phyloP scores from a whole-genome alignment of 2,329 filamentous ascomycete species.

The Plenodomus lindquistii region DNA sequence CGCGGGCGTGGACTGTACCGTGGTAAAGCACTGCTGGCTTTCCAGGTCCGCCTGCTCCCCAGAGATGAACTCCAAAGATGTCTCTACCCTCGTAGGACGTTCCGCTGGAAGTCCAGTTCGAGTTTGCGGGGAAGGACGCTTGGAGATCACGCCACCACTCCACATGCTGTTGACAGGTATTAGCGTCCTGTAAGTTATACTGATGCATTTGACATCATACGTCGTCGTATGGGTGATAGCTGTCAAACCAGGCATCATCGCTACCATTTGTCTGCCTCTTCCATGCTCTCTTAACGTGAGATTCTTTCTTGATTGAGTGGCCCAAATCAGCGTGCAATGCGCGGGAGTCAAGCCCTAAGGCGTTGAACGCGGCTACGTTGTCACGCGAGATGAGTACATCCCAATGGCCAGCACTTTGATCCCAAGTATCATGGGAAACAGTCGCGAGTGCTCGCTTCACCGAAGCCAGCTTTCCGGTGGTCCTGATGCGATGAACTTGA shows the following conservation, averaged over 20 bases:
- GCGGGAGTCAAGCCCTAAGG: constrained; percentile 39
- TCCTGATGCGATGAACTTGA: constrained; percentile 47
- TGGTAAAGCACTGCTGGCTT: constrained; percentile 39
- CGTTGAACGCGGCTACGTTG: constrained; percentile 45
- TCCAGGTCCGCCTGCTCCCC: constrained; percentile 35
- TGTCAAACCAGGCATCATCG: constrained; percentile 33
- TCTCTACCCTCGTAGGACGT: constrained; percentile 37
- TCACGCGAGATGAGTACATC: constrained; percentile 50
- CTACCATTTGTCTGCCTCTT: constrained; percentile 26
- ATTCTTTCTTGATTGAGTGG: constrained; percentile 48
- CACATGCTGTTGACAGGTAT: constrained; percentile 11
- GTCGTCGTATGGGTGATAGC: constrained; percentile 39
- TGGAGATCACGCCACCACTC: constrained; percentile 29
- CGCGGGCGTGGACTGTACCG: constrained; percentile 37
- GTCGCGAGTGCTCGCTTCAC: constrained; percentile 42
- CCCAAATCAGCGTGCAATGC: constrained; percentile 52
- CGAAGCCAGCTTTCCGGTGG: constrained; percentile 35
- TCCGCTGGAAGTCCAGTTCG: constrained; percentile 35
- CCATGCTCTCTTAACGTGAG: constrained; percentile 47
- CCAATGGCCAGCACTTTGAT: constrained; percentile 40
- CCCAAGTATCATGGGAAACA: constrained; percentile 45
- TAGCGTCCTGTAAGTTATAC: not conserved
- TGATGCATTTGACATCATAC: constrained; percentile 2
- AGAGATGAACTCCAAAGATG: constrained; percentile 37
- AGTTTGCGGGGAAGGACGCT: constrained; percentile 28